These are phyloP conservation scores for Aspergillus aculeatus DNA, from an alignment of 2,329 filamentous ascomycete genomes.

Conservation along the genomic window DNA sequence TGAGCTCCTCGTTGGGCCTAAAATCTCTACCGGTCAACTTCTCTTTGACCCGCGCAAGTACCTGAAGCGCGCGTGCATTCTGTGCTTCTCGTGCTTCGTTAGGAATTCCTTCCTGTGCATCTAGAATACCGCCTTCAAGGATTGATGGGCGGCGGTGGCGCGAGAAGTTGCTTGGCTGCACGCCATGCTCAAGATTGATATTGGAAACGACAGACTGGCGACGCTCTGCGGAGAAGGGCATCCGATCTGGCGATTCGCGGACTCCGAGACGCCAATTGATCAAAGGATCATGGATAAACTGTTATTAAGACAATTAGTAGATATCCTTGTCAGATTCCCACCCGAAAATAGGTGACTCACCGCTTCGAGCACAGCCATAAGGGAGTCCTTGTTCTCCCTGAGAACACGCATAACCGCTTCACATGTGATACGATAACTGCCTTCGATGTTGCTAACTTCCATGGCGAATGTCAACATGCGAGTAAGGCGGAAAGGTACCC, in stretches of 20 bases:
- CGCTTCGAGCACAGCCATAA: constrained; percentile 97
- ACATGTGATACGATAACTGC: constrained; percentile 95
- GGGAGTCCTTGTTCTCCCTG: constrained; percentile 93
- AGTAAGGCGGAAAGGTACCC: constrained; percentile 95
- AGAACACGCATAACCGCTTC: constrained; percentile 98
- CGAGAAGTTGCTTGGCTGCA: constrained; percentile 64
- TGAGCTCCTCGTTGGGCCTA: constrained; percentile 78
- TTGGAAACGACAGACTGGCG: constrained; percentile 58
- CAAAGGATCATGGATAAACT: constrained; percentile 99
- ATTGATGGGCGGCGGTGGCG: constrained; percentile 68
- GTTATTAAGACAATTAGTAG: constrained; percentile 11
- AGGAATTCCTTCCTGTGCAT: constrained; percentile 41
- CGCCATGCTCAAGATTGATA: constrained; percentile 50
- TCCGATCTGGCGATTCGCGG: constrained; percentile 60
- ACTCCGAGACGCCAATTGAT: constrained; percentile 87
- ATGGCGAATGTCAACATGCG: constrained; percentile 99
- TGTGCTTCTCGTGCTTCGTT: constrained; percentile 69
- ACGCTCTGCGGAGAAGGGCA: constrained; percentile 61
- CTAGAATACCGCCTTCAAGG: constrained; percentile 56
- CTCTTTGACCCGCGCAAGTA: constrained; percentile 86
- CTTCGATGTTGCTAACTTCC: constrained; percentile 99
- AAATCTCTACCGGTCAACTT: constrained; percentile 95
- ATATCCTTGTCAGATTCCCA: too few species aligned
- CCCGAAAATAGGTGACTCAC: constrained; percentile 56
- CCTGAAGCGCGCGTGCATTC: constrained; percentile 89